Base-by-base conservation (phyloP, 2,329 filamentous ascomycete species). In the Aspergillus pseudonomiae region DNA sequence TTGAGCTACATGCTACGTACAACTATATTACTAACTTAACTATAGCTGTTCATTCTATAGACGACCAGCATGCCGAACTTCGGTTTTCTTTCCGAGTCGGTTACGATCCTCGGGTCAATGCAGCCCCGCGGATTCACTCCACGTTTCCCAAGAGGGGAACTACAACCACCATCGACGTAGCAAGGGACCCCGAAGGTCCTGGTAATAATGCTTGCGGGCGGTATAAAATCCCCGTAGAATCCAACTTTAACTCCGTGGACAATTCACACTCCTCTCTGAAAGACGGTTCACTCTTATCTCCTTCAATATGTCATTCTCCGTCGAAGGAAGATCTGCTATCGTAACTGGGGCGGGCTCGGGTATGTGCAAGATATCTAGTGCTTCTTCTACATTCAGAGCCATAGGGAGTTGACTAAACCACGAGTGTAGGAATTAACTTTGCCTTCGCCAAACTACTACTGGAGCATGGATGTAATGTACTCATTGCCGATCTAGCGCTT, bases 321-420 rank as follows among this genome's bases (percentile, higher is more conserved):
- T 84, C 24, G 69, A 78, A 58, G 80, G 79, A 57, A 83, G 81
- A 69, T 80, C 82, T 14, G 84, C 84, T 14, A 83, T 86, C 54
- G 75, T 86, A 34, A 86, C 84, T 12, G 84, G 84, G 36, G 84
- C 82, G 45, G 84, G 84, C 30, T 85, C 83, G 54, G 84, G 84
- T 81, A 72, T 64, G 73, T 71, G 55, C 19, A 57, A 41, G 34
- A 36, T 45, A 26, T 1, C n/a, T 19, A 32, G 14, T 46, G 48
- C n/a, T 24, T 39, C 52, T 19, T 11, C 36, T 46, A 53, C 32
- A 46, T 24, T 41, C 19, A 6, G 16, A n/a, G 39, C 9, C 39
- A 59, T 6, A 53, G 10, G 6, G 10, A 14, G 21, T 30, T 45
- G 55, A 58, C 54, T 62, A 62, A 57, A 19, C 14, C 6, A 26